Percentiles rank a stretch among this genome's conserved stretches.
Evolutionary conservation across 306 rosid genomes (phyloP).

Genomic region (Vachellia pachyceras): DNA sequence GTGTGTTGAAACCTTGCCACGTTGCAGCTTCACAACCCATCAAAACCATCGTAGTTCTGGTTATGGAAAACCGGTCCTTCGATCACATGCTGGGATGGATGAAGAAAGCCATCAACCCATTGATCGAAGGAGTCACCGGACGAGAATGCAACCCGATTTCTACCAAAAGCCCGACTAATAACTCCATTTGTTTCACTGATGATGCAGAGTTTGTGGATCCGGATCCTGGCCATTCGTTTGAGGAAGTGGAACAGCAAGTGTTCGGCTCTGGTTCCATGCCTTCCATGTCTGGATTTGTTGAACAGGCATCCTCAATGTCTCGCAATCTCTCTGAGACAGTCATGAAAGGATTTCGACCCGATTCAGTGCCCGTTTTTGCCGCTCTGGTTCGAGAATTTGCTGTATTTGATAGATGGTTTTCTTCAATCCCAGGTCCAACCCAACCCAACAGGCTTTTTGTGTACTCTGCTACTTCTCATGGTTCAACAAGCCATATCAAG

Average conservation of each 20-base stretch:
- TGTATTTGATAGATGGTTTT: constrained; percentile 92
- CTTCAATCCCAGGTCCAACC: constrained; percentile 96
- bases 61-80: constrained; percentile 95
- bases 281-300: constrained; percentile 94
- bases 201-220: constrained; percentile 98
- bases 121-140: constrained; percentile 88
- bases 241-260: constrained; percentile 83
- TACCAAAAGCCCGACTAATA: constrained; percentile 49
- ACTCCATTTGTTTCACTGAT: constrained; percentile 79
- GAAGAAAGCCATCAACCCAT: constrained; percentile 76
- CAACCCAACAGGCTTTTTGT: constrained; percentile 97
- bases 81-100: constrained; percentile 81
- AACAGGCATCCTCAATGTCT: constrained; percentile 84
- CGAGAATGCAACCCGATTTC: constrained; percentile 88
- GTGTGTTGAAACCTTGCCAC: constrained; percentile 39
- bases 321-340: constrained; percentile 80
- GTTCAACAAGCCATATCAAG: constrained; percentile 91
- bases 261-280: constrained; percentile 80
- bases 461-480: constrained; percentile 97
- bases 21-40: constrained; percentile 64
- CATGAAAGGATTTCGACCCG: constrained; percentile 92
- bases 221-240: constrained; percentile 98
- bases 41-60: constrained; percentile 85
- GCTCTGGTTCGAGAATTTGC: constrained; percentile 79
- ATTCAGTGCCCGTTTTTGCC: constrained; percentile 79